phyloP scores from a whole-genome alignment of 352 stramenopile species.

The Phytopythium delawarense region DNA sequence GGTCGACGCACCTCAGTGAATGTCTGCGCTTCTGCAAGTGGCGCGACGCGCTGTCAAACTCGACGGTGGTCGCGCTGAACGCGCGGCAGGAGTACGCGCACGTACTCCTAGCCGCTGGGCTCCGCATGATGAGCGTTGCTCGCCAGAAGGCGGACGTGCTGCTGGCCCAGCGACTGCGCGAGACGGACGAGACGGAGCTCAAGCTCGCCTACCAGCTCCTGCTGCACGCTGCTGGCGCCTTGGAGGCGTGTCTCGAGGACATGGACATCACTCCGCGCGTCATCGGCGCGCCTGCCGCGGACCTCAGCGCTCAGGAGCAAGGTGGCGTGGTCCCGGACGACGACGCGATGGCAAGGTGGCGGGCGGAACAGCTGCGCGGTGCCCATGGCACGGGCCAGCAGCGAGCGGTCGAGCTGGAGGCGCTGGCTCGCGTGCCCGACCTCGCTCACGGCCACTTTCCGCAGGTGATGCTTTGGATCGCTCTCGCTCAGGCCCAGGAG shows the following conservation, averaged over 20 bases:
- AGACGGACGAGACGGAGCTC: constrained; percentile 56
- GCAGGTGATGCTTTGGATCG: constrained; percentile 50
- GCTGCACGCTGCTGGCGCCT: constrained; percentile 46
- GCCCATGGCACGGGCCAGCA: constrained; percentile 1
- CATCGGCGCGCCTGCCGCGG: constrained; percentile 27
- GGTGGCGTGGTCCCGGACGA: constrained; percentile 17
- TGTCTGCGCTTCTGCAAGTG: constrained; percentile 55
- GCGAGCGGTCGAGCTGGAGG: constrained; percentile 21
- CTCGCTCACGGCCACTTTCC: constrained; percentile 44
- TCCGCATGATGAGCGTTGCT: constrained; percentile 42
- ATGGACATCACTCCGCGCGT: constrained; percentile 27
- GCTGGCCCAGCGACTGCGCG: constrained; percentile 28
- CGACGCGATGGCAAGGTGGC: constrained; percentile 52
- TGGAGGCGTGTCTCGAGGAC: constrained; percentile 44
- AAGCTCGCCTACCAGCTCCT: constrained; percentile 69
- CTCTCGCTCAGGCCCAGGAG: constrained; percentile 61
- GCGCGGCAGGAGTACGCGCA: constrained; percentile 56
- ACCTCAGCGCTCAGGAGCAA: constrained; percentile 13
- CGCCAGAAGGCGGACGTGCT: constrained; percentile 39
- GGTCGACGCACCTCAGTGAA: constrained; percentile 14
- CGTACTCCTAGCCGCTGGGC: constrained; percentile 34
- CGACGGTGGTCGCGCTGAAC: constrained; percentile 40
- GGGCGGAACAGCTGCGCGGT: constrained; percentile 33
- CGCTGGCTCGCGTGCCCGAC: constrained; percentile 46
- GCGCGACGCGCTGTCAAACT: constrained; percentile 43